Evolutionary conservation across 2,329 filamentous ascomycete species (phyloP).

Genomic region (Chalara sp.): DNA sequence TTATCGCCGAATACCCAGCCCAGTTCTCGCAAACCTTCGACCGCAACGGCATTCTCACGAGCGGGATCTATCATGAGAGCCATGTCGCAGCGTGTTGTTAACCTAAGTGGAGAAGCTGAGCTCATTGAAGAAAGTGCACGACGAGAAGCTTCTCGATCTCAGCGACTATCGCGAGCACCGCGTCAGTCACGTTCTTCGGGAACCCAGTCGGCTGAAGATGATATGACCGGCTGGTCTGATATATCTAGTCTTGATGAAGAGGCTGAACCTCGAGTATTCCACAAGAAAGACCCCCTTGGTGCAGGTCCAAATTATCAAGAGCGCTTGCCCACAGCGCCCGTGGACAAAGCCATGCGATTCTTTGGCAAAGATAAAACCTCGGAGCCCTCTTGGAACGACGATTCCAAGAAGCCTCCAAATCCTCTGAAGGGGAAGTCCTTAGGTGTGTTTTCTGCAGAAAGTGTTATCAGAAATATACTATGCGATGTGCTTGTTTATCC

Average conservation of each 20-base stretch:
- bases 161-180: slow-evolving; percentile 1
- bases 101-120: slow-evolving; percentile 89
- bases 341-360: slow-evolving; percentile 24
- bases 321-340: slow-evolving; percentile 18
- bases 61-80: slow-evolving; percentile 71
- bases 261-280: slow-evolving; percentile 14
- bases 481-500: slow-evolving; percentile 84
- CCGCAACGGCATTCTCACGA: slow-evolving; percentile 57
- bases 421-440: slow-evolving; percentile 81
- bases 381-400: slow-evolving; percentile 12
- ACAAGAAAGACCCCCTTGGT: slow-evolving; percentile 28
- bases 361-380: slow-evolving; percentile 14
- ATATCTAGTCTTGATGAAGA: slow-evolving; percentile 19
- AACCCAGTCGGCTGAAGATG: background rate
- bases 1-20: slow-evolving; percentile 42
- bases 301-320: slow-evolving; percentile 15
- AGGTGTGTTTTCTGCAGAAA: slow-evolving; percentile 77
- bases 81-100: slow-evolving; percentile 97
- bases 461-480: slow-evolving; percentile 63
- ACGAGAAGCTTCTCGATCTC: slow-evolving; percentile 16
- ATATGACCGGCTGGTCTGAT: background rate
- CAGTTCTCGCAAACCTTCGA: slow-evolving; percentile 52
- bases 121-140: slow-evolving; percentile 59
- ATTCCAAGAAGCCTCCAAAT: slow-evolving; percentile 48
- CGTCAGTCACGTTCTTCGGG: slow-evolving; percentile 3